Conservation (phyloP, 306 rosid genomes). For the Vigna unguiculata region DNA sequence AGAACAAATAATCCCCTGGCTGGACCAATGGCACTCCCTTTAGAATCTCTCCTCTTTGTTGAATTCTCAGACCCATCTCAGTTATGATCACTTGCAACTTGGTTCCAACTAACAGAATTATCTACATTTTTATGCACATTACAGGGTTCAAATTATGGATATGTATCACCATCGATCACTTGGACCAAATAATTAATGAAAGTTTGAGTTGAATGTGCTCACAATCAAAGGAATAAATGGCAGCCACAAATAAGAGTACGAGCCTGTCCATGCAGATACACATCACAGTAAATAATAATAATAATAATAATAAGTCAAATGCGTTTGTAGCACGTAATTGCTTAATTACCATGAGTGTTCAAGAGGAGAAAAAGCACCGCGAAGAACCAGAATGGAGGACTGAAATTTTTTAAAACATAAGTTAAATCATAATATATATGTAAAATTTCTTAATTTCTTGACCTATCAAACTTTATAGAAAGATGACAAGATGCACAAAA, state of each 20-base stretch:
- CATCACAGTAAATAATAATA: not conserved
- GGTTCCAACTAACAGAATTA: conserved; percentile 78
- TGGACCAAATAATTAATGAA: conserved; percentile 29
- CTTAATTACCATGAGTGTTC: conserved; percentile 71
- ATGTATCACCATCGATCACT: not conserved
- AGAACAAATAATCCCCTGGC: conserved; percentile 81
- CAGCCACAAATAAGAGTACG: conserved; percentile 80
- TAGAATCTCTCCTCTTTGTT: conserved; percentile 81
- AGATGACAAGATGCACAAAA: conserved; percentile 19
- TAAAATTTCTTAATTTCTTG: not conserved
- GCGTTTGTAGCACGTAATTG: not conserved
- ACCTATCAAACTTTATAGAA: no score
- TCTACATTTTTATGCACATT: conserved; percentile 47
- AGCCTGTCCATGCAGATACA: conserved; percentile 56
- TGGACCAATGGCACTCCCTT: conserved; percentile 84
- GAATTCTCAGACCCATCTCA: conserved; percentile 76
- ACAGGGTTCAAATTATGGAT: not conserved
- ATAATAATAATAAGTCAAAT: not conserved
- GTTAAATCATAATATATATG: not conserved
- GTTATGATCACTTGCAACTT: conserved; percentile 91
- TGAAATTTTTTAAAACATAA: conserved; percentile 15
- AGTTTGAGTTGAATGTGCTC: conserved; percentile 46
- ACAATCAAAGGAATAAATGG: conserved; percentile 88
- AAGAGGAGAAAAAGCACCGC: conserved; percentile 78
- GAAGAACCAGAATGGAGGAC: conserved; percentile 88